phyloP scores from a whole-genome alignment of 148 eudicot genomes.

The Chenopodium formosanum region DNA sequence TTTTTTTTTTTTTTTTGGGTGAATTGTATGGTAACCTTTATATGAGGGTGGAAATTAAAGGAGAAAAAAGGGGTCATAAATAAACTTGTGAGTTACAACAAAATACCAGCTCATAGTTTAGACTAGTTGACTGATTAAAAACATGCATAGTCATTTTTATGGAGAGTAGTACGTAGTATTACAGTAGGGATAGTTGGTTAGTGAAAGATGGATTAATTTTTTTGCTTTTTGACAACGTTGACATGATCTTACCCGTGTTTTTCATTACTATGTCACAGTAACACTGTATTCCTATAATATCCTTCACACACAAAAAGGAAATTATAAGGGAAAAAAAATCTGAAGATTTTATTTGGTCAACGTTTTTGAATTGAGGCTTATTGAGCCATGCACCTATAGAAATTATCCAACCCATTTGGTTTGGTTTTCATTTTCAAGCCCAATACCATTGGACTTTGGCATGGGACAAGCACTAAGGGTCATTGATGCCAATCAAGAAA shows the following conservation, averaged over 20 bases:
- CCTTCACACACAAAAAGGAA: not conserved
- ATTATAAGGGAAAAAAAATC: too few relatives aligned
- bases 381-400: too few relatives aligned
- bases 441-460: too few relatives aligned
- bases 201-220: not conserved
- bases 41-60: slow-evolving; percentile 12
- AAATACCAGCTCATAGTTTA: slow-evolving; percentile 30
- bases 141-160: slow-evolving; percentile 10
- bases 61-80: slow-evolving; percentile 3
- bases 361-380: not conserved
- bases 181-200: slow-evolving; percentile 8
- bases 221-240: slow-evolving; percentile 12
- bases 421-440: too few relatives aligned
- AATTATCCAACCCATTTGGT: too few relatives aligned
- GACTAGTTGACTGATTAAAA: not conserved
- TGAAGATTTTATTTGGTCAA: not conserved
- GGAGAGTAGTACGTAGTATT: slow-evolving; percentile 7
- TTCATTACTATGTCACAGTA: slow-evolving; percentile 11
- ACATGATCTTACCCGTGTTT: slow-evolving; percentile 26
- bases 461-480: too few relatives aligned
- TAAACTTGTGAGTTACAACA: slow-evolving; percentile 32
- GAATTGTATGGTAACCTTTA: not conserved
- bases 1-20: not conserved
- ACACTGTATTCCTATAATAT: not conserved
- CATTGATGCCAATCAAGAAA: too few relatives aligned